A percentile compares a stretch with the other conserved stretches of the same genome.
phyloP scores from a whole-genome alignment of 164 flowering plant genomes.

The Piper betle region DNA sequence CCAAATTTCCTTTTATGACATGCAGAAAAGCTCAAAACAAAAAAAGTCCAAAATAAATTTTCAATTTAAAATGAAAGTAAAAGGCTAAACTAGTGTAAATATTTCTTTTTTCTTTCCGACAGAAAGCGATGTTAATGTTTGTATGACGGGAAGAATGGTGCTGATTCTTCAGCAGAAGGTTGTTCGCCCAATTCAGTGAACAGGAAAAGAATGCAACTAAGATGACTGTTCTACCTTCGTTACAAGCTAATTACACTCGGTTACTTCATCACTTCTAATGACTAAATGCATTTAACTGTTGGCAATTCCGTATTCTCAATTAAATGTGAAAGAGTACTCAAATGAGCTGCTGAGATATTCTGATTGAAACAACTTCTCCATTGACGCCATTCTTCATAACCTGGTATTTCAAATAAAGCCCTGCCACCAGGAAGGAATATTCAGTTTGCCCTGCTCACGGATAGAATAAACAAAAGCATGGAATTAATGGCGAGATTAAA shows the following conservation, averaged over 20 bases:
- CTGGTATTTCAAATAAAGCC: slow-evolving; percentile 57
- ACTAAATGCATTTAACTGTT: no score
- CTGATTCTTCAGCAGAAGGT: not conserved
- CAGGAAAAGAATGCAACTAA: not conserved
- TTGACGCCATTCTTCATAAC: slow-evolving; percentile 54
- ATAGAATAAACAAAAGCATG: not conserved
- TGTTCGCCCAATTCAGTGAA: not conserved
- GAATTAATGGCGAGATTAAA: no score
- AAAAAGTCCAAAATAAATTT: no score
- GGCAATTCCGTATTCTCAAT: no score
- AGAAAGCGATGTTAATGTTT: no score
- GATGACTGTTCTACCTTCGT: not conserved
- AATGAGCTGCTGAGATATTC: slow-evolving; percentile 87
- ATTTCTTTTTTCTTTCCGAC: no score
- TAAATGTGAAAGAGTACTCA: slow-evolving; percentile 4
- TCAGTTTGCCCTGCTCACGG: no score
- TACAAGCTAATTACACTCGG: not conserved
- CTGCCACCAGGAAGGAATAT: slow-evolving; percentile 20
- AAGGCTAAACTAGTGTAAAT: no score
- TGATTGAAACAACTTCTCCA: slow-evolving; percentile 64
- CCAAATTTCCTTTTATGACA: no score
- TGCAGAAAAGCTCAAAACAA: no score
- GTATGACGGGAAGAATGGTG: no score
- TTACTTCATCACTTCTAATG: not conserved
- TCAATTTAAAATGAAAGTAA: no score